Evolutionary conservation across 2,329 filamentous ascomycete species (phyloP), one percentile per base, ranked within the genome.

Genomic region (Epichloe typhina): DNA sequence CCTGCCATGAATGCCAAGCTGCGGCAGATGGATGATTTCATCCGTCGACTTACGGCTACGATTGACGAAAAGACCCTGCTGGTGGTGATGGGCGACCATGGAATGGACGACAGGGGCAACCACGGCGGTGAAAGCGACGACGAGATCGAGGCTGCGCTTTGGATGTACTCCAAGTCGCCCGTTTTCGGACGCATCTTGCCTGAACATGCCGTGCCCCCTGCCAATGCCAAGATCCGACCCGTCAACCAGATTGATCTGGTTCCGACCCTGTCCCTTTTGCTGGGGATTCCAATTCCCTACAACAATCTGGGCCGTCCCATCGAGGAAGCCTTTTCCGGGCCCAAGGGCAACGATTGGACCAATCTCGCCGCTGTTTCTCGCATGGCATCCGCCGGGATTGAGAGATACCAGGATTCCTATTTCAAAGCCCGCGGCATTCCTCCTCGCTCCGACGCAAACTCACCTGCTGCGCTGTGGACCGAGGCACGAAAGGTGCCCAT

Each of bases 101-200:
- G 19, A 19, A 19, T 19, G 19, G 19, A 19, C 19, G 19, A 19
- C 19, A 19, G 19, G 19, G 19, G 19, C 19, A 2, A 98, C 58
- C 93, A 98, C 62, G 93, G 93, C n/a, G 93, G 93, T 50, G 93
- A 98, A 71, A 96, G 91, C 35, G 88, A 96, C 58, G 89, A 97
- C 56, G 93, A 98, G 65, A 80, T 98, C 6, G 83, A 98, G 66
- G 89, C 93, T 51, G 89, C 93, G 2, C 68, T 98, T 45, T 98
- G 93, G 91, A 95, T 98, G 89, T 98, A 97, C 66, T 95, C 93
- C 1, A 95, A 90, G 66, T 83, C 80, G 58, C 82, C 82, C 0
- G 66, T 87, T 9, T 98, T 98, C 66, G 93, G 93, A 15, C 82
- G 89, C 39, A 86, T 80, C 2, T 74, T 79, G 46, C 70, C 79